A percentile compares a stretch with the other conserved stretches of the same genome.
These are phyloP conservation scores for Lathyrus sativus DNA, from an alignment of 306 rosid genomes.

Conservation along the genomic window DNA sequence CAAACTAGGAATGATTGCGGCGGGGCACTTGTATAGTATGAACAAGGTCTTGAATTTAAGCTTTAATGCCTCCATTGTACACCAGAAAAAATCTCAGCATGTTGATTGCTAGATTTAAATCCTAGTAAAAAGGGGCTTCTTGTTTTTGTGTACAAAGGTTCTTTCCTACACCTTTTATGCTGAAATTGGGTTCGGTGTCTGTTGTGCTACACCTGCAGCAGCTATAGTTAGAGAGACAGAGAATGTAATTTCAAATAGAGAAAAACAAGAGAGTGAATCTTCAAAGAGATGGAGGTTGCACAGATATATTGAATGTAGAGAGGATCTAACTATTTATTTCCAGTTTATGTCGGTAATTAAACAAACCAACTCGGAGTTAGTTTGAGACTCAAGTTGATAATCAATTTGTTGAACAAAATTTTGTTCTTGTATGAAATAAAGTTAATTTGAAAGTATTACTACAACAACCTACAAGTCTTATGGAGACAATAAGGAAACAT, in stretches of 20 bases:
- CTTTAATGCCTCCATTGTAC: neutral
- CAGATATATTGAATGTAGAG: neutral
- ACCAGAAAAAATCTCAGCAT: neutral
- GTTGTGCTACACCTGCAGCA: neutral
- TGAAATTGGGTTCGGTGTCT: neutral
- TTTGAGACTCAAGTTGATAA: neutral
- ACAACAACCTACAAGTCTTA: too few species aligned
- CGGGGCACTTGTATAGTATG: neutral
- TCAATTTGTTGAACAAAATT: neutral
- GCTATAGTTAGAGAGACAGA: neutral
- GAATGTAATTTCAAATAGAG: neutral
- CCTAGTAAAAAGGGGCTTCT: neutral
- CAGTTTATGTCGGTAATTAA: neutral
- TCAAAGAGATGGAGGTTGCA: neutral
- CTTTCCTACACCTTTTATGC: neutral
- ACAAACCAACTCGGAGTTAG: neutral
- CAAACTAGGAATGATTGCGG: neutral
- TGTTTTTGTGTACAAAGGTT: too few species aligned
- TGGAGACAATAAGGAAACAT: too few species aligned
- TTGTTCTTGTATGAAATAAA: neutral
- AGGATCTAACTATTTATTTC: neutral
- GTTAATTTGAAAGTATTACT: neutral
- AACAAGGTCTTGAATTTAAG: neutral
- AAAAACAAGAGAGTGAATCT: neutral
- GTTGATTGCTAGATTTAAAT: neutral